Percentiles rank a stretch among this genome's conserved stretches.
phyloP scores from a whole-genome alignment of 805 yeast species.

The Candida suzukii region DNA sequence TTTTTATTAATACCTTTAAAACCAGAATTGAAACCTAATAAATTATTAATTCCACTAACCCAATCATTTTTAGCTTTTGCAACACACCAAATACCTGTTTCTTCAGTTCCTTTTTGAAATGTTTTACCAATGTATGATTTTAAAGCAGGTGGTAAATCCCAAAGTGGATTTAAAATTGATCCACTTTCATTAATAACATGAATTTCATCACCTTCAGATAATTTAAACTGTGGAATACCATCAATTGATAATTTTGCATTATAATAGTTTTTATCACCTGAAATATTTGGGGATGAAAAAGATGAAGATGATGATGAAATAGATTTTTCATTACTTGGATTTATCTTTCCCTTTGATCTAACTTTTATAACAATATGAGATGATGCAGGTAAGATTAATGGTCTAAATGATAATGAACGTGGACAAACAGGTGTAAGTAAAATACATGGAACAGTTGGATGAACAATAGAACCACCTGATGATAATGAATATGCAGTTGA shows the following conservation, averaged over 20 bases:
- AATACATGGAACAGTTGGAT: slow-evolving; percentile 79
- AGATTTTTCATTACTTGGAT: slow-evolving; percentile 20
- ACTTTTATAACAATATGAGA: slow-evolving; percentile 65
- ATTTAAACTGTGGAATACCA: slow-evolving; percentile 68
- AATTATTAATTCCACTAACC: slow-evolving; percentile 83
- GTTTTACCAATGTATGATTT: slow-evolving; percentile 2
- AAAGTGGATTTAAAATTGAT: slow-evolving; percentile 46
- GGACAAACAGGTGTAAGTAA: slow-evolving; percentile 90
- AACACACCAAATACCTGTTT: slow-evolving; percentile 75
- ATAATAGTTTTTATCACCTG: slow-evolving; percentile 14
- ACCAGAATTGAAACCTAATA: slow-evolving; percentile 82
- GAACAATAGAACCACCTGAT: slow-evolving; percentile 90
- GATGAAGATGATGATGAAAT: neutral
- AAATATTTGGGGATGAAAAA: no score
- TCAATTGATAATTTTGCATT: slow-evolving; percentile 68
- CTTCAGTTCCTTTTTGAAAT: slow-evolving; percentile 19
- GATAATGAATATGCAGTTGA: slow-evolving; percentile 88
- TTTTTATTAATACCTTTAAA: slow-evolving; percentile 41
- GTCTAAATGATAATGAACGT: slow-evolving; percentile 83
- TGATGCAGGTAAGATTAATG: slow-evolving; percentile 71
- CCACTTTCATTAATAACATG: slow-evolving; percentile 64
- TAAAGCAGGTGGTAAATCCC: slow-evolving; percentile 32
- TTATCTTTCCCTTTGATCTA: slow-evolving; percentile 38
- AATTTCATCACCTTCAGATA: slow-evolving; percentile 72
- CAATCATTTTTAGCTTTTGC: slow-evolving; percentile 81